Conservation (phyloP, 1,139 yeast genomes). For the Candida freyschussii region DNA sequence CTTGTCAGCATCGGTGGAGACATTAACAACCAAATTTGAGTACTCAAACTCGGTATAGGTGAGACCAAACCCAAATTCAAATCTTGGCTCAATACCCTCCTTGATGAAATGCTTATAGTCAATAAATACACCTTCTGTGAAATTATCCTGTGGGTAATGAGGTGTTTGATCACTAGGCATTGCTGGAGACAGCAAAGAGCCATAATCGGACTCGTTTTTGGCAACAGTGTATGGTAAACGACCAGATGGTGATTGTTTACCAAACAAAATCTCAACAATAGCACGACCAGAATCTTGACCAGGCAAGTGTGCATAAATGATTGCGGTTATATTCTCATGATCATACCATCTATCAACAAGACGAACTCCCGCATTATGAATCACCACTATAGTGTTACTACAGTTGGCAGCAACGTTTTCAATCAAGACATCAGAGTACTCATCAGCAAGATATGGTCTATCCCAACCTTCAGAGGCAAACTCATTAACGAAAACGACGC, state of each 20-base stretch:
- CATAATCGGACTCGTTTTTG: constrained; percentile 27
- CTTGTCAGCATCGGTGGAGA: constrained; percentile 50
- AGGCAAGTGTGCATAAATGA: constrained; percentile 43
- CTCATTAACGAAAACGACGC: constrained; percentile 46
- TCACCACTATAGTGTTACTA: constrained; percentile 49
- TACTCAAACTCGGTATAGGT: constrained; percentile 45
- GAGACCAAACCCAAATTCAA: constrained; percentile 57
- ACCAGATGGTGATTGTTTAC: constrained; percentile 42
- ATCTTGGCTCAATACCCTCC: constrained; percentile 38
- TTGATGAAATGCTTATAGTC: constrained; percentile 55
- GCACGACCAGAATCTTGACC: constrained; percentile 11
- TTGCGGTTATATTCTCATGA: constrained; percentile 50
- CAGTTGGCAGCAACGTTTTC: constrained; percentile 41
- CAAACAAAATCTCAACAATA: constrained; percentile 35
- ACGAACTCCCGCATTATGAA: constrained; percentile 54
- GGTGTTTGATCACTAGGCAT: constrained; percentile 16
- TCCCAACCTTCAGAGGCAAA: constrained; percentile 55
- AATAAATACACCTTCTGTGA: constrained; percentile 37
- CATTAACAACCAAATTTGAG: constrained; percentile 23
- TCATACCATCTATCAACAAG: constrained; percentile 54
- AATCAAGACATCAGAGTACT: constrained; percentile 51
- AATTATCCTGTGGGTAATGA: constrained; percentile 21
- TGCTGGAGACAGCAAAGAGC: constrained; percentile 35
- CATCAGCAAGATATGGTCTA: constrained; percentile 43
- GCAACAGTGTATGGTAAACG: constrained; percentile 57